Conservation (phyloP, 2,329 filamentous ascomycete species). For the Penicillium sclerotigenum region DNA sequence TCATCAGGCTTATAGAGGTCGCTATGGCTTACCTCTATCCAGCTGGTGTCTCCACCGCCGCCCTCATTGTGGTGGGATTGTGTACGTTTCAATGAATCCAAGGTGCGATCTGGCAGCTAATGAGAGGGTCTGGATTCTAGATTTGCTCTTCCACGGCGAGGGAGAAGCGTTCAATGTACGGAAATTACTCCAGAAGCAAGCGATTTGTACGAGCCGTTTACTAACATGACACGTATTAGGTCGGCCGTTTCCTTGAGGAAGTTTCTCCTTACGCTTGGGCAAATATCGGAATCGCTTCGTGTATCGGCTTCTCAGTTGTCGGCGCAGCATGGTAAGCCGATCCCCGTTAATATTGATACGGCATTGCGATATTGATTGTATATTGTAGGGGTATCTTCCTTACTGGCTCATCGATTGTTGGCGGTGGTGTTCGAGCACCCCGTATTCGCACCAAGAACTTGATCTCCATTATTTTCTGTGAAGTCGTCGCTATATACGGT, state of each 20-base stretch:
- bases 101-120: constrained; percentile 20
- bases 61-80: constrained; percentile 69
- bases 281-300: constrained; percentile 82
- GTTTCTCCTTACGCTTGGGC: constrained; percentile 96
- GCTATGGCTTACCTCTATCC: constrained; percentile 70
- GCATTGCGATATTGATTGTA: neutral
- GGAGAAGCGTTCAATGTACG: constrained; percentile 93
- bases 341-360: neutral
- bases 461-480: constrained; percentile 99
- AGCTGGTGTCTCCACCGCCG: constrained; percentile 61
- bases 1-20: constrained; percentile 26
- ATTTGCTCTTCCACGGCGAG: constrained; percentile 97
- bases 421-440: constrained; percentile 92
- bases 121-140: constrained; percentile 48
- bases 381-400: constrained; percentile 90
- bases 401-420: constrained; percentile 94
- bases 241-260: constrained; percentile 90
- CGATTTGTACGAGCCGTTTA: neutral
- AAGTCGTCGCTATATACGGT: constrained; percentile 99
- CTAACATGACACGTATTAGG: constrained; percentile 47
- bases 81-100: constrained; percentile 56
- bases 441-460: constrained; percentile 99
- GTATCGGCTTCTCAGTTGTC: constrained; percentile 93
- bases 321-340: constrained; percentile 83
- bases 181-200: constrained; percentile 6